Percentiles rank a stretch among this genome's conserved stretches.
Conservation (phyloP, 305 asterid genomes). For the Lippia alba region DNA sequence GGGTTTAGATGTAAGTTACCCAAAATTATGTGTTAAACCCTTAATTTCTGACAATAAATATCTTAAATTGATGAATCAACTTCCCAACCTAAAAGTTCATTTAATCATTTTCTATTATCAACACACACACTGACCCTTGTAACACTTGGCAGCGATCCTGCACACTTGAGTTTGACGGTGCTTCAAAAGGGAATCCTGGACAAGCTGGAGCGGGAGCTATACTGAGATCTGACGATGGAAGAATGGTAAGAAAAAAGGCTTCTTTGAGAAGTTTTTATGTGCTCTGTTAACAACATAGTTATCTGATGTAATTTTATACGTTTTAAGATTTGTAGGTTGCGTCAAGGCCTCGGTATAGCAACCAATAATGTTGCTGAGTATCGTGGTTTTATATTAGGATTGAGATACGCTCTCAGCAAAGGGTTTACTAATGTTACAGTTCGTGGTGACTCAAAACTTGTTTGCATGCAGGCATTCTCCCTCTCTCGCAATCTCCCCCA, state of each 20-base stretch:
- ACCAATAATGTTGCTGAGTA: conserved; percentile 95
- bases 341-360: conserved; percentile 93
- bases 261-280: conserved; percentile 22
- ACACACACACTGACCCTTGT: conserved; percentile 25
- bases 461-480: conserved; percentile 91
- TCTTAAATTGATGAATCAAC: conserved; percentile 7
- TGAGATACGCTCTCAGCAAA: conserved; percentile 75
- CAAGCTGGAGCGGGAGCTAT: conserved; percentile 98
- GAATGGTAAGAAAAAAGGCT: conserved; percentile 52
- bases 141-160: conserved; percentile 66
- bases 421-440: conserved; percentile 87
- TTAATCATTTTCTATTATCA: no score
- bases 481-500: no score
- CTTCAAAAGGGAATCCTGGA: conserved; percentile 99
- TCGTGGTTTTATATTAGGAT: conserved; percentile 88
- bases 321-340: conserved; percentile 74
- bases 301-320: conserved; percentile 32
- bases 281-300: conserved; percentile 12
- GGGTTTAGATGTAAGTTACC: no score
- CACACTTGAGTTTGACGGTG: conserved; percentile 95
- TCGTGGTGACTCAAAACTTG: conserved; percentile 97
- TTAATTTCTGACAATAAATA: background rate
- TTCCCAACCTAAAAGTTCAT: conserved; percentile 15
- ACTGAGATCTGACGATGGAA: conserved; percentile 92
- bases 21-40: no score